Base-by-base conservation (phyloP, 495 filamentous ascomycete species). In the Penicillium steckii region DNA sequence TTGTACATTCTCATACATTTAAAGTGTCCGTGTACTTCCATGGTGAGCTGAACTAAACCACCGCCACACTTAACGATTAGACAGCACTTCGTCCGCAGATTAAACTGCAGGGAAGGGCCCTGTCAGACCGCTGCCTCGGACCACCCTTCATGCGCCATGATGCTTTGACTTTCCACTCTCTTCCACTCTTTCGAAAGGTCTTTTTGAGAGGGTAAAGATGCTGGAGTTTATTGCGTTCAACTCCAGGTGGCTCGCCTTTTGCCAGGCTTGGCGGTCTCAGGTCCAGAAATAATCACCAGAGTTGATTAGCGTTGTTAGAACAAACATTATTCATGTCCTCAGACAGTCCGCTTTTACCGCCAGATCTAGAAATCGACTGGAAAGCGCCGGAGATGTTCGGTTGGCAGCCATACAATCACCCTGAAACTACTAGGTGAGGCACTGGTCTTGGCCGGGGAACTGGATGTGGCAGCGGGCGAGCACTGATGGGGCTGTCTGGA, bases 391-490 rank as follows among this genome's bases (percentile, higher is more conserved):
- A 55, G 38, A 29, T 66, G 37, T 38, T 62, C 62, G 56, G 62
- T 44, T 40, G 32, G 10, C 27, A 18, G 40, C 17, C 48, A 58
- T 54, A 52, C 57, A 56, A 61, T 59, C 40, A 61, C 49, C 56
- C 60, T 66, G 62, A 66, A 66, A 66, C 62, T 21, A 43, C 26
- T 32, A 18, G 43, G 24, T 50, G 50, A 62, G 56, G 53, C 53
- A 47, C 41, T 47, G n/a, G 17, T 18, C 45, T 50, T 53, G 49
- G 56, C 38, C 45, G 25, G 37, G 30, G 21, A 22, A 44, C 24
- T 21, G 40, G 25, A 54, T 55, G 57, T 62, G 62, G 59, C 61
- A 62, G 59, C 59, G 58, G 61, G 52, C 46, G 44, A 38, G 52
- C 35, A 38, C 35, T 38, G 35, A 51, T 24, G 12, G 38, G 38